Base-by-base conservation (phyloP, 2,329 filamentous ascomycete species). In the Aureobasidium sp. region DNA sequence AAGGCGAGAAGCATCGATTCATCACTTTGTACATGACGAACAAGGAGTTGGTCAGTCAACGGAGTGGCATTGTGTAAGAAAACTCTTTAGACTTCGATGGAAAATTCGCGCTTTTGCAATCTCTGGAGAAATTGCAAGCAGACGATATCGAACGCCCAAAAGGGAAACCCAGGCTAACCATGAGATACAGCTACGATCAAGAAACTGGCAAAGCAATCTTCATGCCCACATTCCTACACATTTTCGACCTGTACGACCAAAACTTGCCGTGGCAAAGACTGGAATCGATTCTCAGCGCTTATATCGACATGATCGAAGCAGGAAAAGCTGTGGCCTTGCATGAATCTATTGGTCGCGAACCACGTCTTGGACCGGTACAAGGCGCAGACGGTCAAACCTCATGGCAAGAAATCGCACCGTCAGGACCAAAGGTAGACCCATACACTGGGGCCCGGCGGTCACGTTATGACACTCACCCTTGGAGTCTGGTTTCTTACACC, bases 201-300 rank as follows among this genome's bases (percentile, higher is more conserved):
- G 64, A 68, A 55, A 69, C 66, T 2, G 63, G 70, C 25, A 64
- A 63, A 37, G 71, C 70, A 20, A 65, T 72, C 11, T 64, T 72
- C 58, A 72, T 72, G 70, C 70, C 70, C 11, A 72, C 70, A 4
- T 72, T 72, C 49, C 65, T 71, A 56, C 70, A 72, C 63, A 55
- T 72, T 7, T 71, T 71, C 58, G 66, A 72, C 52, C 56, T 72
- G 15, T 34, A 42, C 55, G 67, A 69, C 57, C 37, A 63, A 9
- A 65, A 68, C n/a, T 62, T 72, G 15, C 70, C 70, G 1, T 73
- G 70, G 71, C 71, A 73, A 55, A 67, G 64, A n/a, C 65, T 73
- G n/a, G 71, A 73, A 58, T 65, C 65, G 2, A 69, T 73, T 25
- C 58, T 73, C 9, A 71, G 67, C 57, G 69, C 70, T 5, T 73